Base-by-base conservation (phyloP, 73 alveolate genomes). In the Paramecium biaurelia region DNA sequence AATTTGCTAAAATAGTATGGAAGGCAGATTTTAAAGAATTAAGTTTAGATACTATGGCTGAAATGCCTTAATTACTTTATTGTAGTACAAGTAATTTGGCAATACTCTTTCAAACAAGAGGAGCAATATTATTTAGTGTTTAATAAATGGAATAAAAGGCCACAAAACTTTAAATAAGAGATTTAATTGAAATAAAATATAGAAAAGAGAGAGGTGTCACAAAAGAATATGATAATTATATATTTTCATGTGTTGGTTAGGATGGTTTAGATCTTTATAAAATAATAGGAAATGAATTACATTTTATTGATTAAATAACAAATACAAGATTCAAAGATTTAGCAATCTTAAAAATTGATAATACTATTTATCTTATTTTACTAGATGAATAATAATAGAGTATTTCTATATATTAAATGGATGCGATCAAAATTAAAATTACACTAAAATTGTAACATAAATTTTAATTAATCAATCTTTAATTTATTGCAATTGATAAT, bases 171-270 rank as follows among this genome's bases (percentile, higher is more conserved):
- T 28, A 79, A 30, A 63, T 79, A 20, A 23, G 56, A 20, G 70
- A 45, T 21, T 30, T 79, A 42, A 43, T 18, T 43, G 72, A 47
- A 24, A 38, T 32, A n/a, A 79, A 14, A 42, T 12, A 23, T 3
- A 38, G 90, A 21, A 79, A 79, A 14, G 90, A 79, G 23, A 79
- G 90, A 79, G 90, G 90, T 23, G 30, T 79, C 7, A 79, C 76
- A 23, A 79, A 79, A 24, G 74, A 42, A 79, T 21, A 38, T 79
- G 90, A 79, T 5, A 42, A 42, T 43, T 79, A 14, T 12, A 42
- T 79, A 0, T 45, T 79, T 18, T 23, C 90, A 20, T 38, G 45
- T 79, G 90, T 79, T 43, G 90, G 90, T 2, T 2, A 41, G n/a
- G 76, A 79, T 18, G 90, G 90, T 11, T 24, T 79, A 43, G 90